These are phyloP conservation scores for Populus davidiana DNA, from an alignment of 345 rosid genomes.

Conservation along the genomic window DNA sequence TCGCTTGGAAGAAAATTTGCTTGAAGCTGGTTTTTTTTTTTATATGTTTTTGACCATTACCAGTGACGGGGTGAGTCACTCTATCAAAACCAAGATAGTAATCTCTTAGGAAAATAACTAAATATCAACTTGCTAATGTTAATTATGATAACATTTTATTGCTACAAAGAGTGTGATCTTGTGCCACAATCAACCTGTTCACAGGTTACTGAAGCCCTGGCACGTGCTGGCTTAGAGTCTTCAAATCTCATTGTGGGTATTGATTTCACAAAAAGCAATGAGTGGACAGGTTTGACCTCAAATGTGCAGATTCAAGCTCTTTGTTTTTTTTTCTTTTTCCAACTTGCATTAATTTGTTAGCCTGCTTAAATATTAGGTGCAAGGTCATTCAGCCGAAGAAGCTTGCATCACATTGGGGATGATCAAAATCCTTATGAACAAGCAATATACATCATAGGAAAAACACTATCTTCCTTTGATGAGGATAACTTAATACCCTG, in stretches of 20 bases:
- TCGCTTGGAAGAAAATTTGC: not conserved
- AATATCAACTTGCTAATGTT: not conserved
- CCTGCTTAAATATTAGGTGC: constrained; percentile 44
- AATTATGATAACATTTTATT: constrained; percentile 1
- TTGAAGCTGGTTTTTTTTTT: not conserved
- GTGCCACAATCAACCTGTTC: not conserved
- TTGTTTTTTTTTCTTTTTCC: not conserved
- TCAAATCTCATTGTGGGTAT: constrained; percentile 88
- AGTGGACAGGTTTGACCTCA: constrained; percentile 73
- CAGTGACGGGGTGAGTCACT: not conserved
- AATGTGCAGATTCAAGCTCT: not conserved
- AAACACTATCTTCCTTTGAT: constrained; percentile 67
- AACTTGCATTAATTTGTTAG: constrained; percentile 12
- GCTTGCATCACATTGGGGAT: constrained; percentile 66
- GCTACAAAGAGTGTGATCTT: not conserved
- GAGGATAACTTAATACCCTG: constrained; percentile 87
- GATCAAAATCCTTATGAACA: constrained; percentile 69
- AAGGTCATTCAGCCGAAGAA: constrained; percentile 56
- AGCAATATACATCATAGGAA: constrained; percentile 73
- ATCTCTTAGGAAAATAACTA: not conserved
- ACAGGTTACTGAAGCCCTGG: constrained; percentile 78
- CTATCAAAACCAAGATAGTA: not conserved
- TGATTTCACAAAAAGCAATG: constrained; percentile 96
- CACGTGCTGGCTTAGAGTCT: constrained; percentile 84
- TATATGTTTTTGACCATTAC: not conserved